Conservation (phyloP, 1,139 yeast species). For the Hyphopichia fennica region DNA sequence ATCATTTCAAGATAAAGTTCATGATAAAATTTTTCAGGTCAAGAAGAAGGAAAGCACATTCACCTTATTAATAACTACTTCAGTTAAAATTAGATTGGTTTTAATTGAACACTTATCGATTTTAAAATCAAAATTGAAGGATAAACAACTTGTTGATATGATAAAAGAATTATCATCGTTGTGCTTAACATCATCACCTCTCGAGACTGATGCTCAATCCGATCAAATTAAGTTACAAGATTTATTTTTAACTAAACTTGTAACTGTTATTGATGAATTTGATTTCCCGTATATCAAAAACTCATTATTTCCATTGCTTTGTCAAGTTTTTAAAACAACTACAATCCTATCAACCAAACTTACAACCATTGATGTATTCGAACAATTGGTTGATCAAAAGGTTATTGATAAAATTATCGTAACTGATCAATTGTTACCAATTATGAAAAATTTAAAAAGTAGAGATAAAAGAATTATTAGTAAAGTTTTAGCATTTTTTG, state of each 20-base stretch:
- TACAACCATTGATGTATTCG: constrained; percentile 66
- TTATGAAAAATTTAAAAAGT: constrained; percentile 72
- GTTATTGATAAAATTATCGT: constrained; percentile 72
- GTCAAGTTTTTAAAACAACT: constrained; percentile 77
- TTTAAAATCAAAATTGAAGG: constrained; percentile 53
- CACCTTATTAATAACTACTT: constrained; percentile 40
- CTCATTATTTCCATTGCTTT: constrained; percentile 68
- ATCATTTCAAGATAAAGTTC: constrained; percentile 73
- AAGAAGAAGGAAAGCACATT: constrained; percentile 36
- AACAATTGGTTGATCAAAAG: constrained; percentile 53
- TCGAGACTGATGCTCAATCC: constrained; percentile 25
- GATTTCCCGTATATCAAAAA: constrained; percentile 77
- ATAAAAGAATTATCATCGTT: constrained; percentile 30
- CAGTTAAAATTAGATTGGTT: constrained; percentile 35
- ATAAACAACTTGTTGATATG: constrained; percentile 38
- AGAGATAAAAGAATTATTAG: constrained; percentile 68
- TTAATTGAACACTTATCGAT: constrained; percentile 57
- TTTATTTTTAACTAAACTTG: constrained; percentile 47
- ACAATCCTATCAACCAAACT: constrained; percentile 77
- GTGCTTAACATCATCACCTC: constrained; percentile 27
- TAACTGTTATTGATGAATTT: constrained; percentile 45
- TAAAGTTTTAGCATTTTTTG: constrained; percentile 55
- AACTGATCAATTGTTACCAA: constrained; percentile 74
- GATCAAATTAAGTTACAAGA: constrained; percentile 56
- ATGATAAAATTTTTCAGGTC: constrained; percentile 31